These are phyloP conservation scores for Pinguiococcus pyrenoidosus DNA, from an alignment of 108 stramenopile species.

Conservation along the genomic window DNA sequence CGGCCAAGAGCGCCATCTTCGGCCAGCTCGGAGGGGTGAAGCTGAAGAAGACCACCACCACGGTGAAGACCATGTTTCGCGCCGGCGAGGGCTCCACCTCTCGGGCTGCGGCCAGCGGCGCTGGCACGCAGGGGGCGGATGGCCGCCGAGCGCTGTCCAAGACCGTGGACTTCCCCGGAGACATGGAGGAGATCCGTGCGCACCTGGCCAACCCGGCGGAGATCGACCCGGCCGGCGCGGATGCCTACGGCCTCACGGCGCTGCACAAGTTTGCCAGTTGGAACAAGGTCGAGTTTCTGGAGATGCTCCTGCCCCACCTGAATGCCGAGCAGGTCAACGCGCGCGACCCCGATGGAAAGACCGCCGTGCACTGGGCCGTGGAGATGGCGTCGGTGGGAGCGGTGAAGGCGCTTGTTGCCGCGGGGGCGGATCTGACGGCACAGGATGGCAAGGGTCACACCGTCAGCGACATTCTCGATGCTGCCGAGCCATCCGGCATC, in stretches of 20 bases:
- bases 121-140: neutral
- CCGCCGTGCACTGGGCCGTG: slow-evolving; percentile 25
- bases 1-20: slow-evolving; percentile 3
- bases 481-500: neutral
- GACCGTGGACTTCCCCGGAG: slow-evolving; percentile 27
- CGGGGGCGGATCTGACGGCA: neutral
- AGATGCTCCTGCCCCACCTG: slow-evolving; percentile 16
- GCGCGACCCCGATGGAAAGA: slow-evolving; percentile 11
- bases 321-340: neutral
- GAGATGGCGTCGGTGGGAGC: slow-evolving; percentile 23
- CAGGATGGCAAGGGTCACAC: slow-evolving; percentile 22
- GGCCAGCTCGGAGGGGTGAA: slow-evolving; percentile 4
- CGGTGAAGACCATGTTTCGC: slow-evolving; percentile 16
- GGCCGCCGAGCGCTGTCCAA: slow-evolving; percentile 15
- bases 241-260: slow-evolving; percentile 23
- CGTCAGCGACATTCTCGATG: slow-evolving; percentile 1
- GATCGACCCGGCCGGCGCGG: slow-evolving; percentile 9
- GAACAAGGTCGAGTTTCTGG: slow-evolving; percentile 23
- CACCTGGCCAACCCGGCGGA: slow-evolving; percentile 1
- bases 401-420: slow-evolving; percentile 3
- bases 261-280: slow-evolving; percentile 31
- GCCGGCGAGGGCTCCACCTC: slow-evolving; percentile 3
- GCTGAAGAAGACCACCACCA: slow-evolving; percentile 3
- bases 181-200: slow-evolving; percentile 2
- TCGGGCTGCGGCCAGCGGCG: no score